Evolutionary conservation across 2,329 filamentous ascomycete species (phyloP).

Genomic region (Ceratocystis smalleyi): DNA sequence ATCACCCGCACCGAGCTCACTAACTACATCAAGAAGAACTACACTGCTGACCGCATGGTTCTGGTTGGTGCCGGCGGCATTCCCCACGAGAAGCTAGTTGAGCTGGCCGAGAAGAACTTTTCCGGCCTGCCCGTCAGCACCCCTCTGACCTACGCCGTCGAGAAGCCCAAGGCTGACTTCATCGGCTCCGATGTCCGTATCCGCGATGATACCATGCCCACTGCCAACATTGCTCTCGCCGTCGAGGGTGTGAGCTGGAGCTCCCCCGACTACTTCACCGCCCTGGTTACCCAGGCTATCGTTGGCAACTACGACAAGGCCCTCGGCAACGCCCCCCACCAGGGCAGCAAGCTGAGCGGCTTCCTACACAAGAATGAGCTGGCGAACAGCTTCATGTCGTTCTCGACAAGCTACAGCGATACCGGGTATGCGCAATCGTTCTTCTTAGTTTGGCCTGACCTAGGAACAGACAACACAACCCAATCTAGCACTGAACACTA

Average conservation of each 20-base stretch:
- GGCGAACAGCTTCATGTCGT: slow-evolving; percentile 99
- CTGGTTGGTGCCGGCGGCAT: slow-evolving; percentile 89
- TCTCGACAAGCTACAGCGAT: slow-evolving; percentile 98
- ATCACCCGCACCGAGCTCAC: slow-evolving; percentile 82
- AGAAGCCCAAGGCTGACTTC: slow-evolving; percentile 85
- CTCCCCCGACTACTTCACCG: slow-evolving; percentile 98
- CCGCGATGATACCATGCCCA: slow-evolving; percentile 88
- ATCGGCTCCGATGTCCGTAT: slow-evolving; percentile 91
- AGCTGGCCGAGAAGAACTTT: slow-evolving; percentile 95
- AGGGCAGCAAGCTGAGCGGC: slow-evolving; percentile 94
- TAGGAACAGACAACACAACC: background rate
- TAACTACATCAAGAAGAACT: slow-evolving; percentile 99
- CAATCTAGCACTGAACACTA: background rate
- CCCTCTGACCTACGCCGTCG: slow-evolving; percentile 57
- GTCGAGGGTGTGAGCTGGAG: slow-evolving; percentile 99
- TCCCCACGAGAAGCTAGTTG: slow-evolving; percentile 83
- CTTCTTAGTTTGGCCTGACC: background rate
- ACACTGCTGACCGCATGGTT: slow-evolving; percentile 98
- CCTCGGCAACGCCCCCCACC: slow-evolving; percentile 91
- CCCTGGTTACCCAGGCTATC: slow-evolving; percentile 91
- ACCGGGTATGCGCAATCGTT: slow-evolving; percentile 60
- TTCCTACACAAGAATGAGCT: slow-evolving; percentile 89
- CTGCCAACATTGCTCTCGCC: slow-evolving; percentile 93
- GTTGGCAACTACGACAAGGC: slow-evolving; percentile 99
- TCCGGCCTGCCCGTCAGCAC: slow-evolving; percentile 59